These are phyloP conservation scores for Persicaria maculosa DNA, from an alignment of 148 eudicot genomes.

Conservation along the genomic window DNA sequence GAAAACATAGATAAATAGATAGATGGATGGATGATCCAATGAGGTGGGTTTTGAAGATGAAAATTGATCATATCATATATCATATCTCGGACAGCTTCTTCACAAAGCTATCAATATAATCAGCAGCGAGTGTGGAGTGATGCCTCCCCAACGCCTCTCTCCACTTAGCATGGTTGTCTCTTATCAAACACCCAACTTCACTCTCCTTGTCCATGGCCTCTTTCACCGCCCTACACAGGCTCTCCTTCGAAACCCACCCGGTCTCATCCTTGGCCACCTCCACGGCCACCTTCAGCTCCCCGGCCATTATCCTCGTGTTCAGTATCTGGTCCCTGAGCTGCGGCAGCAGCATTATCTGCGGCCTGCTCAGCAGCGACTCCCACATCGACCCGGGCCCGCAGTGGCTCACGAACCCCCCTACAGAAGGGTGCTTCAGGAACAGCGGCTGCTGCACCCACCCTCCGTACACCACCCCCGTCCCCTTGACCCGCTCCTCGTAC, in stretches of 20 bases:
- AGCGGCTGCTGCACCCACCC: slow-evolving; percentile 54
- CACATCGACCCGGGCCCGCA: slow-evolving; percentile 77
- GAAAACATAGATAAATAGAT: no score
- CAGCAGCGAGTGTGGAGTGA: slow-evolving; percentile 22
- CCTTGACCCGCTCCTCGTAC: slow-evolving; percentile 35
- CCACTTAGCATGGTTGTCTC: slow-evolving; percentile 32
- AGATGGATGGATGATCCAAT: no score
- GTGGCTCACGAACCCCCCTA: slow-evolving; percentile 73
- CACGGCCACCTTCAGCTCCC: slow-evolving; percentile 56
- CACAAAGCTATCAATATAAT: slow-evolving; percentile 31
- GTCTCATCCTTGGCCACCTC: slow-evolving; percentile 58
- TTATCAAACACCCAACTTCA: slow-evolving; percentile 20
- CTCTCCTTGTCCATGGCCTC: slow-evolving; percentile 38
- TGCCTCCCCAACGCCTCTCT: slow-evolving; percentile 18
- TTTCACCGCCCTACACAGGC: slow-evolving; percentile 37
- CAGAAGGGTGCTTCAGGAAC: slow-evolving; percentile 40
- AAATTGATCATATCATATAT: no score
- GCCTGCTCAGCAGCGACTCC: slow-evolving; percentile 46
- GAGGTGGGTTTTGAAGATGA: no score
- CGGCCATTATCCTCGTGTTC: slow-evolving; percentile 48
- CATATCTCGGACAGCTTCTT: not conserved
- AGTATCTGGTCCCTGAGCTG: slow-evolving; percentile 52
- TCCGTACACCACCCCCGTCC: slow-evolving; percentile 37
- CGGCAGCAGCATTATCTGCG: slow-evolving; percentile 51
- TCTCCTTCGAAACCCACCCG: slow-evolving; percentile 58